A percentile compares a stretch with the other conserved stretches of the same genome.
These are phyloP conservation scores for Ustanciosporium gigantosporum DNA, from an alignment of 1,284 basidiomycete genomes.

Conservation along the genomic window DNA sequence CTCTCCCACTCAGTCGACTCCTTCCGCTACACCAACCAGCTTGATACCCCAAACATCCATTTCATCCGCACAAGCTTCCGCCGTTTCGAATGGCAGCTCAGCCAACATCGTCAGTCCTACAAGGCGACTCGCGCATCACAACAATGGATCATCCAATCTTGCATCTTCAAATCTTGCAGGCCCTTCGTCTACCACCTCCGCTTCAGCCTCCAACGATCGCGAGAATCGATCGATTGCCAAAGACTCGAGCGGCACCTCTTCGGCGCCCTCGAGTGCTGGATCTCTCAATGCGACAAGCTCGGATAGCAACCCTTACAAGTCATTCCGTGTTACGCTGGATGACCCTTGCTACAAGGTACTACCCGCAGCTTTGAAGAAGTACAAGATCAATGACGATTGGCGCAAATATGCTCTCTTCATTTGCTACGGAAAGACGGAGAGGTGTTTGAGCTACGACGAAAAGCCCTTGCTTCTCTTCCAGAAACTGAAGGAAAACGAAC, in stretches of 20 bases:
- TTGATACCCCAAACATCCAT: constrained; percentile 10
- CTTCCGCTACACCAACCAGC: constrained; percentile 18
- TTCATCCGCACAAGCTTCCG: constrained; percentile 6
- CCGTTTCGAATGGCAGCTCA: neutral
- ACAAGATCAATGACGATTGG: constrained; percentile 99
- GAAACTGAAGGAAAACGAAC: constrained; percentile 92
- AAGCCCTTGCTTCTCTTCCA: constrained; percentile 96
- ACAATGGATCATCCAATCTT: constrained; percentile 15
- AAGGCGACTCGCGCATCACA: constrained; percentile 31
- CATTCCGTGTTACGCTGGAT: constrained; percentile 71
- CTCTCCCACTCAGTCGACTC: constrained; percentile 31
- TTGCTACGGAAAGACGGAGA: constrained; percentile 86
- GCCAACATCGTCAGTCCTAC: constrained; percentile 28
- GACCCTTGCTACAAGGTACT: constrained; percentile 98
- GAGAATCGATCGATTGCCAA: neutral
- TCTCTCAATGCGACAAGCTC: constrained; percentile 2
- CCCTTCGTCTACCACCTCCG: neutral
- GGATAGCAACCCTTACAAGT: constrained; percentile 61
- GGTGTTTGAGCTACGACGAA: constrained; percentile 96
- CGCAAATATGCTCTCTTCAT: constrained; percentile 99
- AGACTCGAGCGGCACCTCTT: neutral
- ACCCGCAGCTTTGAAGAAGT: constrained; percentile 96
- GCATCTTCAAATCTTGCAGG: neutral
- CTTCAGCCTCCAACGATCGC: neutral
- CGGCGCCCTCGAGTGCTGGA: neutral